These are phyloP conservation scores for Carex myosuroides DNA, from an alignment of 176 grass and related monocot species.

Conservation along the genomic window DNA sequence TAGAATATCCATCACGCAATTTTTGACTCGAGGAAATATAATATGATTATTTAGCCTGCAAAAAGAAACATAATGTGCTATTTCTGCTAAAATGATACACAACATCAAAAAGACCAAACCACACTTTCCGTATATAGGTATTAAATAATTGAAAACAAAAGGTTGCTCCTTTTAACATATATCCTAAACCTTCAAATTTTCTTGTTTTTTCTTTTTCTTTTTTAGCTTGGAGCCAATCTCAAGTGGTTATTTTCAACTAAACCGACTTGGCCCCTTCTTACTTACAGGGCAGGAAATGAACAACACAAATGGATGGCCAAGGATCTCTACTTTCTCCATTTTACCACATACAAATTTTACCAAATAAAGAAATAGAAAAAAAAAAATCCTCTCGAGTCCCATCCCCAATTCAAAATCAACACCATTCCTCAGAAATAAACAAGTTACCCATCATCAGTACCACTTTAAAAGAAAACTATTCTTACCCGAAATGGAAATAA, in stretches of 20 bases:
- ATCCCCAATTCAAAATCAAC: background rate
- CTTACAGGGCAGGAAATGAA: background rate
- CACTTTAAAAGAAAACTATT: background rate
- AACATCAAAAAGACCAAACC: background rate
- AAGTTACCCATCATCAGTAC: background rate
- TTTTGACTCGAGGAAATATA: background rate
- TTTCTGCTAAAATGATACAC: background rate
- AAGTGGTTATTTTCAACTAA: background rate
- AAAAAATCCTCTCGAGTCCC: background rate
- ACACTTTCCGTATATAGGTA: background rate
- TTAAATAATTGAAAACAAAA: background rate
- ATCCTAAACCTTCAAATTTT: background rate
- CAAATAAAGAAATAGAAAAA: background rate
- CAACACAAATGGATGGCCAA: background rate
- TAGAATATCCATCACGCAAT: background rate
- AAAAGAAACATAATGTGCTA: background rate
- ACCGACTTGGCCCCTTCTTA: background rate
- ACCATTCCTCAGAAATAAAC: background rate
- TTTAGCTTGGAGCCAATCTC: background rate
- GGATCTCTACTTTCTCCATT: background rate
- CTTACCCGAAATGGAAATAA: background rate
- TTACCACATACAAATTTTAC: background rate
- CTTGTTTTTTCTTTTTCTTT: background rate
- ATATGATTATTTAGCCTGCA: background rate
- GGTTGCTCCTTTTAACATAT: background rate